Percentiles rank a stretch among this genome's conserved stretches.
Conservation (phyloP, 208 protist genomes). For the Naegleria fowleri region DNA sequence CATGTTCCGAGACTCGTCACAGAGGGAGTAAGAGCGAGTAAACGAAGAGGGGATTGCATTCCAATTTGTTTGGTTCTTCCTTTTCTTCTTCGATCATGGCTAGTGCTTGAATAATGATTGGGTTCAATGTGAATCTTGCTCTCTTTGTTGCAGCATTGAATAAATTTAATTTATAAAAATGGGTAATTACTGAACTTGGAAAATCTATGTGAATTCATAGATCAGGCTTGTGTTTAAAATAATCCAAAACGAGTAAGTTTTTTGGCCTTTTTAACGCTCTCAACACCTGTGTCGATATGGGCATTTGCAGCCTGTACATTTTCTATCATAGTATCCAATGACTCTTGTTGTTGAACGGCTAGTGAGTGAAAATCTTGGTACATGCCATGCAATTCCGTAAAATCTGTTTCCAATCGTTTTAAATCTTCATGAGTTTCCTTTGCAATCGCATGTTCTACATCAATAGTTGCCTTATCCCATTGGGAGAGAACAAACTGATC, state of each 20-base stretch:
- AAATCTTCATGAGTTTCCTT: conserved; percentile 2
- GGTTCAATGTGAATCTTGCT: no score
- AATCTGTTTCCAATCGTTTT: neutral
- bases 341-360: neutral
- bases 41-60: neutral
- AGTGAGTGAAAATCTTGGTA: neutral
- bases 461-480: neutral
- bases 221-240: neutral
- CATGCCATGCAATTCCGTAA: neutral
- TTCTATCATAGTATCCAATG: neutral
- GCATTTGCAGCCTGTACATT: neutral
- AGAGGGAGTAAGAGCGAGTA: neutral
- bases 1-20: neutral
- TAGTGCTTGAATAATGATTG: no score
- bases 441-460: neutral
- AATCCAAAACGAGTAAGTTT: neutral
- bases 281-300: neutral
- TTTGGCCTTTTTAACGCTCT: neutral
- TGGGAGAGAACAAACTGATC: neutral
- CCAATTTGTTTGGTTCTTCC: no score
- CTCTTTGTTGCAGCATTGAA: no score
- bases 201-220: no score
- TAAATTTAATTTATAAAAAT: no score
- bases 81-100: no score
- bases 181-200: no score